These are phyloP conservation scores for Sporothrix pseudoabietina DNA, from an alignment of 2,329 filamentous ascomycete species.

Conservation along the genomic window DNA sequence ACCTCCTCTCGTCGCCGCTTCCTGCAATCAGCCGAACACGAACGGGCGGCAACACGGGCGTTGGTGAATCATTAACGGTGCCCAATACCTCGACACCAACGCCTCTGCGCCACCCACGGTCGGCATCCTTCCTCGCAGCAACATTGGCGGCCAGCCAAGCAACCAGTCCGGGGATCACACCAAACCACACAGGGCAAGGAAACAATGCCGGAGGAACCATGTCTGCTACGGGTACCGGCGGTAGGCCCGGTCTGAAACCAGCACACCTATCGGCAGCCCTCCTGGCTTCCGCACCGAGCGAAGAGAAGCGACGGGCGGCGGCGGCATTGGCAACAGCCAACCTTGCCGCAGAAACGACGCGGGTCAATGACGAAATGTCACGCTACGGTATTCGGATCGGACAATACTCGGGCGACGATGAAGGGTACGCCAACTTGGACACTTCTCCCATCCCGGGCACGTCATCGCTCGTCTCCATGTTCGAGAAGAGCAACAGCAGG, in stretches of 20 bases:
- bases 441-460: conserved; percentile 63
- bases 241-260: not conserved
- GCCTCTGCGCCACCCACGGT: conserved; percentile 38
- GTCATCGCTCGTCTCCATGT: conserved; percentile 66
- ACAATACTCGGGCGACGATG: not conserved
- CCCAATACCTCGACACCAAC: not conserved
- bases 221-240: conserved; percentile 1
- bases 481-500: conserved; percentile 55
- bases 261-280: conserved; percentile 28
- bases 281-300: conserved; percentile 21
- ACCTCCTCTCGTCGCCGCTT: not conserved
- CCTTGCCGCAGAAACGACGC: not conserved
- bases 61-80: not conserved
- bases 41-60: not conserved
- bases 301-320: conserved; percentile 18
- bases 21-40: not conserved
- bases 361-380: conserved; percentile 9
- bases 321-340: conserved; percentile 13
- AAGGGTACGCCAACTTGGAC: conserved; percentile 43
- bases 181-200: conserved; percentile 43
- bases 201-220: not conserved
- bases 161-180: conserved; percentile 42
- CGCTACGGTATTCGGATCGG: conserved; percentile 7
- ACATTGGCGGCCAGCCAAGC: conserved; percentile 61
- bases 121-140: conserved; percentile 63